These are phyloP conservation scores for Achaetomiella virescens DNA, from an alignment of 495 filamentous ascomycete genomes.

Conservation along the genomic window DNA sequence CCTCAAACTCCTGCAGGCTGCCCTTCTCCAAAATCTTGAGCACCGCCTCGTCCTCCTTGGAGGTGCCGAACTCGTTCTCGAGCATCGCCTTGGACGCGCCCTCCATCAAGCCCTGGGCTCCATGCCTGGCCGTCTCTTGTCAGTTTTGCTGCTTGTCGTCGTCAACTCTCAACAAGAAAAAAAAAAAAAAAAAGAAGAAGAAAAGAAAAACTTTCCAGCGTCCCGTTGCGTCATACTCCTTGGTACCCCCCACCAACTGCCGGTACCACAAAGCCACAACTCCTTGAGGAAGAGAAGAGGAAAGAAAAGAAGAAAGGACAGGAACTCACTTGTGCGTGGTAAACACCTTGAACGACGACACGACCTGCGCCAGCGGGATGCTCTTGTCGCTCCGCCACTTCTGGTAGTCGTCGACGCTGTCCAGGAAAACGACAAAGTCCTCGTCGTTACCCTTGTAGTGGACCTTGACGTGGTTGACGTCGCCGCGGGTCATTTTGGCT, in stretches of 20 bases:
- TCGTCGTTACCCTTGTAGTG: conserved; percentile 85
- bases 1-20: conserved; percentile 57
- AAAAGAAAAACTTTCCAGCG: too few relatives aligned
- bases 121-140: conserved; percentile 54
- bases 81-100: conserved; percentile 64
- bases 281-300: background rate
- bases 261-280: background rate
- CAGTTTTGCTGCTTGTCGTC: too few relatives aligned
- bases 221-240: background rate
- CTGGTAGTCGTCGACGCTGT: conserved; percentile 61
- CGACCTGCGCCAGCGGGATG: conserved; percentile 74
- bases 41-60: conserved; percentile 69
- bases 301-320: background rate
- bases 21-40: conserved; percentile 74
- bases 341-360: conserved; percentile 86
- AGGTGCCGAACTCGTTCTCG: conserved; percentile 82
- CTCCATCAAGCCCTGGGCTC: conserved; percentile 74
- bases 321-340: conserved; percentile 77
- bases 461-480: conserved; percentile 67
- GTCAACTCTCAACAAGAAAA: too few relatives aligned
- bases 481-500: conserved; percentile 70
- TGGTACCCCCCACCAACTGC: background rate
- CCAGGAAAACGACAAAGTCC: conserved; percentile 87
- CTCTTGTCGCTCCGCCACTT: conserved; percentile 79
- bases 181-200: too few relatives aligned